Evolutionary conservation across 129 eudicot genomes (phyloP).

Genomic region (Kitagawia praeruptora): DNA sequence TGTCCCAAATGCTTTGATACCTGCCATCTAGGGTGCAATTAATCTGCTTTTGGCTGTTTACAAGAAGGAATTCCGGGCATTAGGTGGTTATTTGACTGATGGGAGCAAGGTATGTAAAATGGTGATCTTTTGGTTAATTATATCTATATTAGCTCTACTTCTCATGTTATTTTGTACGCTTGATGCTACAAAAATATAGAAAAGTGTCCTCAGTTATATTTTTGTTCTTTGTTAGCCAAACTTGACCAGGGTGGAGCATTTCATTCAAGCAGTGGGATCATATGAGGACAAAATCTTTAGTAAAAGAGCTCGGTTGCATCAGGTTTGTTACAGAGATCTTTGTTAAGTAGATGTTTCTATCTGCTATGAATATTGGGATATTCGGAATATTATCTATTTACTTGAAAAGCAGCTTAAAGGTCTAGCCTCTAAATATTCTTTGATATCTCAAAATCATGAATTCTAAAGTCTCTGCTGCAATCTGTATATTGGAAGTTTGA

Average conservation of each 20-base stretch:
- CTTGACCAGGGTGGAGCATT: constrained; percentile 73
- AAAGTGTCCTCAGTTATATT: not conserved
- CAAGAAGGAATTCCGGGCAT: constrained; percentile 68
- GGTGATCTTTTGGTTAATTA: constrained; percentile 11
- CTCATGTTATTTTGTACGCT: not conserved
- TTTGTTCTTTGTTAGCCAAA: constrained; percentile 50
- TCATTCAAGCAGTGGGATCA: constrained; percentile 93
- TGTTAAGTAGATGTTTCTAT: not conserved
- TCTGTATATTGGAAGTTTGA: not conserved
- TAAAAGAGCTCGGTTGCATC: constrained; percentile 80
- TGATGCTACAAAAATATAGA: not conserved
- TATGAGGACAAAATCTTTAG: constrained; percentile 84
- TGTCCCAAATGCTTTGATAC: not conserved
- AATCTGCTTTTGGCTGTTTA: constrained; percentile 87
- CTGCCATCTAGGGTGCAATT: constrained; percentile 70
- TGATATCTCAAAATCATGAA: not conserved
- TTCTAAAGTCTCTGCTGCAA: not conserved
- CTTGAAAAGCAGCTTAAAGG: not conserved
- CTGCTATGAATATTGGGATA: not conserved
- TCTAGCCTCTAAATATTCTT: not conserved
- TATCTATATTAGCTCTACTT: not conserved
- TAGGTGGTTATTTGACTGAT: constrained; percentile 83
- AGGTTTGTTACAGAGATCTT: constrained; percentile 29
- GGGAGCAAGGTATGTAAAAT: constrained; percentile 70
- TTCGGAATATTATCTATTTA: not conserved